Conservation (phyloP, 495 filamentous ascomycete genomes). For the Penicillium goetzii region DNA sequence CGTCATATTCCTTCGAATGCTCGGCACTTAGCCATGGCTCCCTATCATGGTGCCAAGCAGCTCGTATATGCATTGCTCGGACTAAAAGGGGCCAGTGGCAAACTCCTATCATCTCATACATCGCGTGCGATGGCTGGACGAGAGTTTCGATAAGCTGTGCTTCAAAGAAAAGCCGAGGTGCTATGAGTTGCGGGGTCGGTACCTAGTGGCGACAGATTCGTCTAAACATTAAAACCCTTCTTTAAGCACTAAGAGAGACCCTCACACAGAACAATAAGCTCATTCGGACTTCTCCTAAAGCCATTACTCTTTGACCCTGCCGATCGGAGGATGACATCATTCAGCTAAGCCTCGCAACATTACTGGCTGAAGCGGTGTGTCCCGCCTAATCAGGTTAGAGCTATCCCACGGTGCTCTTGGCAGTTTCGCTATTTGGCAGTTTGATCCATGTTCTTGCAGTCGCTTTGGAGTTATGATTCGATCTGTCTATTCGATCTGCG, state of each 20-base stretch:
- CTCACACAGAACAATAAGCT: not conserved
- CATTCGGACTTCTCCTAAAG: not conserved
- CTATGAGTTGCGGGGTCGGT: not conserved
- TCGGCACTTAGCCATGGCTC: not conserved
- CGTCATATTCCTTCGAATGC: not conserved
- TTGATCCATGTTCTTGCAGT: not conserved
- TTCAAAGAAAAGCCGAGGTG: not conserved
- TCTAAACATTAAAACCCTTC: not conserved
- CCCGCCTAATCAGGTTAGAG: not conserved
- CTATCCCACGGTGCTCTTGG: not conserved
- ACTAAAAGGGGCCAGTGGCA: not conserved
- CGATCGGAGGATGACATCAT: not conserved
- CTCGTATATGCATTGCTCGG: not conserved
- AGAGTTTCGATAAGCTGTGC: not conserved
- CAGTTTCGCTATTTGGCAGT: not conserved
- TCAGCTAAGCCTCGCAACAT: not conserved
- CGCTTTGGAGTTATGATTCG: not conserved
- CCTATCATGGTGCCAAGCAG: not conserved
- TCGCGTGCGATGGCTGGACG: not conserved
- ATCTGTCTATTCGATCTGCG: not conserved
- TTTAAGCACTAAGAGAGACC: not conserved
- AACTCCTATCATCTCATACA: not conserved
- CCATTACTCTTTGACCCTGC: not conserved
- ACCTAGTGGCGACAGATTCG: not conserved
- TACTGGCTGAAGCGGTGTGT: not conserved